Percentiles rank a stretch among this genome's conserved stretches.
phyloP scores from a whole-genome alignment of 495 filamentous ascomycete genomes.

The Extremus antarcticus region DNA sequence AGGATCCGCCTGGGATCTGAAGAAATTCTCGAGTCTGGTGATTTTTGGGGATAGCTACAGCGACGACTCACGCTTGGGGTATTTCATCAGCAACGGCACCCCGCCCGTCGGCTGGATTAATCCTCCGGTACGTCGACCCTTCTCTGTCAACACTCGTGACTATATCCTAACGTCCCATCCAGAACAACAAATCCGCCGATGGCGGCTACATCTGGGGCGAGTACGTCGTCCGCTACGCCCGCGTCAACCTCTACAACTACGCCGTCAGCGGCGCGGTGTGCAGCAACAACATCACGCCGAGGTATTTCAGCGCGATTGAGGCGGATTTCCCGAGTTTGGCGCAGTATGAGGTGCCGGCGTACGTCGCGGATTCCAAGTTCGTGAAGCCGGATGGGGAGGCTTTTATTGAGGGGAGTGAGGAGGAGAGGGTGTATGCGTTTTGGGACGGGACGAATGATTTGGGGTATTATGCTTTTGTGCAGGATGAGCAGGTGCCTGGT shows the following conservation, averaged over 20 bases:
- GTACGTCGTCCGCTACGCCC: constrained; percentile 41
- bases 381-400: constrained; percentile 31
- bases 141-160: not conserved
- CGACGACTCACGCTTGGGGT: constrained; percentile 53
- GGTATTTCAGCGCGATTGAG: constrained; percentile 38
- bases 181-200: constrained; percentile 36
- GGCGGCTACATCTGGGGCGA: constrained; percentile 62
- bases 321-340: constrained; percentile 48
- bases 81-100: constrained; percentile 47
- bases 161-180: not conserved
- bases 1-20: constrained; percentile 26
- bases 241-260: constrained; percentile 58
- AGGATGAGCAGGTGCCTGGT: constrained; percentile 42
- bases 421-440: constrained; percentile 58
- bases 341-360: constrained; percentile 60
- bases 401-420: constrained; percentile 39
- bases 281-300: constrained; percentile 52
- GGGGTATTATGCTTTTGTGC: constrained; percentile 50
- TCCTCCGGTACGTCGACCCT: constrained; percentile 27
- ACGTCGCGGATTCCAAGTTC: constrained; percentile 47
- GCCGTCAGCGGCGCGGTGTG: constrained; percentile 60
- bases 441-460: constrained; percentile 78
- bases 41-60: constrained; percentile 68
- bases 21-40: constrained; percentile 41
- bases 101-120: constrained; percentile 50